Base-by-base conservation (phyloP, 257 asterid species). In the Cordia subcordata region DNA sequence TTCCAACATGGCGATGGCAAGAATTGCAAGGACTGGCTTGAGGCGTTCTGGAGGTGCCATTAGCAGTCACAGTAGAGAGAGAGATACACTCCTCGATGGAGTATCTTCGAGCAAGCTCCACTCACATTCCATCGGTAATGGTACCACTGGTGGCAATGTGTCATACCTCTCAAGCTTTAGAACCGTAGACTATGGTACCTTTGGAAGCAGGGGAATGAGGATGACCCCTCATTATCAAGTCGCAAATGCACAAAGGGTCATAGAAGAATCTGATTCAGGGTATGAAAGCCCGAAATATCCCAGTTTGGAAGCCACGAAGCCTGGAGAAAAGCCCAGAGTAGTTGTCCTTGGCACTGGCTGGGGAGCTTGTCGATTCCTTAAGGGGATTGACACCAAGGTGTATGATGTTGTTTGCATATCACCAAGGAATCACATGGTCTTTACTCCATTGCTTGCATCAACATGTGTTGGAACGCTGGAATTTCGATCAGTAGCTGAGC, bases 381-480 rank as follows among this genome's bases (percentile, higher is more conserved):
- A 87, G 65, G 95, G 96, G 52, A 61, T 91, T 8, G 90, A 91
- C 70, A 91, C 95, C 4, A 81, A 55, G 37, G 27, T 72, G 50
- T 91, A 91, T 19, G 98, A 91, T 54, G 88, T 85, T 57, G 98
- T 91, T 45, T 87, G 98, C 66, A 74, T 91, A 67, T 88, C 98
- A 13, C 98, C 98, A 4, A 85, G 98, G 69, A 91, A 91, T 67
- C 98, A 91, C 65, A 91, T 87, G 98, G 98, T 90, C 40, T 90
- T 90, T 69, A 90, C 98, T 22, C 98, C 98, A 68, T 67, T 87
- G 75, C 95, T 91, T 20, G 98, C 98, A 33, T 91, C 98, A 40
- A 91, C 98, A 47, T 91, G 98, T 58, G 98, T 91, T 32, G 98
- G 98, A 60, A 91, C 98, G 10, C 73, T 91, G 72, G 98, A 91